phyloP scores from a whole-genome alignment of 1,284 basidiomycete species.

The Leccinum insigne region DNA sequence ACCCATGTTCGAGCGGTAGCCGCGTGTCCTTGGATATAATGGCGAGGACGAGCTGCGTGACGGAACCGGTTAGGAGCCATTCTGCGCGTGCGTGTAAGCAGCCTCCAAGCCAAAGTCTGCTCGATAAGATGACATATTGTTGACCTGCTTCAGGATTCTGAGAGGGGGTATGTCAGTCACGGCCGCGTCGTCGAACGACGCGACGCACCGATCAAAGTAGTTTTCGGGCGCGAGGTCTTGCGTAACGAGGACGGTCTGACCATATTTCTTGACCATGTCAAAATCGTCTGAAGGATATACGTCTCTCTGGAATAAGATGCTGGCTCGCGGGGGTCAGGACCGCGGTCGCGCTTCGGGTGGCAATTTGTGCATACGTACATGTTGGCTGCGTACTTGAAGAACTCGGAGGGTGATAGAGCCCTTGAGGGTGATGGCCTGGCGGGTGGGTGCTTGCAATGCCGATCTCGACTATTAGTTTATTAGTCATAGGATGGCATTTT shows the following conservation, averaged over 20 bases:
- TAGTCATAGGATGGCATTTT: no score
- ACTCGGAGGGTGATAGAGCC: slow-evolving; percentile 95
- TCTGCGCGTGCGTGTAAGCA: slow-evolving; percentile 44
- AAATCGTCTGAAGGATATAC: slow-evolving; percentile 91
- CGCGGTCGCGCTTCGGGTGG: neutral
- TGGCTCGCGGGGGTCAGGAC: neutral
- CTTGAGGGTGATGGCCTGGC: slow-evolving; percentile 89
- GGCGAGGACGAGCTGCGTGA: slow-evolving; percentile 94
- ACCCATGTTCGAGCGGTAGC: slow-evolving; percentile 95
- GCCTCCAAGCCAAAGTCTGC: neutral
- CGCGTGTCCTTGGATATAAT: slow-evolving; percentile 96
- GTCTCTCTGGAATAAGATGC: slow-evolving; percentile 93
- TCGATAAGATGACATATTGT: slow-evolving; percentile 54
- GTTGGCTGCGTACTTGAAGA: slow-evolving; percentile 98
- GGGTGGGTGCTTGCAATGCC: slow-evolving; percentile 54
- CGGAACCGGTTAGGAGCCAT: slow-evolving; percentile 90
- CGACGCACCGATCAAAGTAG: slow-evolving; percentile 45
- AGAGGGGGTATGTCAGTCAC: neutral
- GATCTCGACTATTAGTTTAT: no score
- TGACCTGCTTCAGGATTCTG: slow-evolving; percentile 89
- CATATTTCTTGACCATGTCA: no score
- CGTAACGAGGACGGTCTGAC: no score
- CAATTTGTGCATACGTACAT: slow-evolving; percentile 56
- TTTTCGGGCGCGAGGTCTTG: no score
- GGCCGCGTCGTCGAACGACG: neutral